Evolutionary conservation across 2,329 filamentous ascomycete species (phyloP).

Genomic region (Salinomyces thailandicus): DNA sequence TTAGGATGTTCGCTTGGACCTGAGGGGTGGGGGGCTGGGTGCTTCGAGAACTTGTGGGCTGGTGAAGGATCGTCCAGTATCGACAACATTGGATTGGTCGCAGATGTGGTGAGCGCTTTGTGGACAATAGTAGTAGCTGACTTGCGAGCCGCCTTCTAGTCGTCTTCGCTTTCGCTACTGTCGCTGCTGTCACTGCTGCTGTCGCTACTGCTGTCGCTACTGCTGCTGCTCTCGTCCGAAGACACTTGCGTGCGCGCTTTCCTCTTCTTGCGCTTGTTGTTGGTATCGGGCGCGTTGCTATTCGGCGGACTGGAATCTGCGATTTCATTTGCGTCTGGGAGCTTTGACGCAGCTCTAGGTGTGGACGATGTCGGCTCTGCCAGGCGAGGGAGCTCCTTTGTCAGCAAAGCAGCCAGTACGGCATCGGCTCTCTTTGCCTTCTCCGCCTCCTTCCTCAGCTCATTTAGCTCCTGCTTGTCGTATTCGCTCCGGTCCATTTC

Average conservation of each 20-base stretch:
- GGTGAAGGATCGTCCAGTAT: too few species aligned
- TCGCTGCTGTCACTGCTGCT: constrained; percentile 1
- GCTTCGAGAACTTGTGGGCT: too few species aligned
- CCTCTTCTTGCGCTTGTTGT: constrained; percentile 14
- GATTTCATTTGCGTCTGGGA: not conserved
- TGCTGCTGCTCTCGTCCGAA: constrained; percentile 10
- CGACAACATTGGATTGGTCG: too few species aligned
- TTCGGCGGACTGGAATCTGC: not conserved
- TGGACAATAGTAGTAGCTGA: constrained; percentile 2
- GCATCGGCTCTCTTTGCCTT: constrained; percentile 14
- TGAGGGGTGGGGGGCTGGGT: too few species aligned
- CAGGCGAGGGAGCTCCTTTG: constrained; percentile 6
- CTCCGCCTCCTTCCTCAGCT: constrained; percentile 26
- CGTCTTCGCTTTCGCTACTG: constrained; percentile 10
- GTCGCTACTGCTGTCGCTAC: constrained; percentile 8
- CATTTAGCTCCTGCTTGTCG: constrained; percentile 23
- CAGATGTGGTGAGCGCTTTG: constrained; percentile 1
- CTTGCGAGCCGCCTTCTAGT: constrained; percentile 6
- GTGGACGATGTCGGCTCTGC: not conserved
- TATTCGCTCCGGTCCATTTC: constrained; percentile 24
- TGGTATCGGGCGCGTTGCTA: constrained; percentile 7
- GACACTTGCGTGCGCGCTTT: constrained; percentile 26
- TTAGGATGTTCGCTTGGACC: too few species aligned
- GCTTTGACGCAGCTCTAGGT: not conserved
- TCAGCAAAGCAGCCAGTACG: constrained; percentile 12